phyloP scores from a whole-genome alignment of 768 basidiomycete species.

The Porpolomopsis calyptriformis region DNA sequence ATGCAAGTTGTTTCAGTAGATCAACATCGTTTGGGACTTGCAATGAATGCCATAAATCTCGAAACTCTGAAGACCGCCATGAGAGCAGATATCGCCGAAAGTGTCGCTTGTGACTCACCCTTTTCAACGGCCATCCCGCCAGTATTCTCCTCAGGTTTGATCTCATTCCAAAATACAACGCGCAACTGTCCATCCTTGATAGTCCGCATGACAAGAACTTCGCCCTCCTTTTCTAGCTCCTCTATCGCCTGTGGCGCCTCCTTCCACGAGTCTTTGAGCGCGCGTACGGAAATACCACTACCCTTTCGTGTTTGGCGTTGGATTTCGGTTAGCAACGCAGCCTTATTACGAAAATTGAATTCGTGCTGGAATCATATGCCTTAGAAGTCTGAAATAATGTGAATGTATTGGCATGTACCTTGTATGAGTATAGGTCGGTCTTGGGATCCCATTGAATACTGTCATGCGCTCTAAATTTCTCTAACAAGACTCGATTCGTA shows the following conservation, averaged over 20 bases:
- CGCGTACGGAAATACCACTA: constrained; percentile 74
- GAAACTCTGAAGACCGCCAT: constrained; percentile 51
- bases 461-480: constrained; percentile 77
- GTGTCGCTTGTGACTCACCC: constrained; percentile 34
- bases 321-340: constrained; percentile 73
- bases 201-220: constrained; percentile 80
- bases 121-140: constrained; percentile 70
- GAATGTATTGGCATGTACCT: constrained; percentile 36
- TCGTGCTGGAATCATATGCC: constrained; percentile 48
- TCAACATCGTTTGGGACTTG: constrained; percentile 83
- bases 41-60: constrained; percentile 76
- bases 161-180: constrained; percentile 87
- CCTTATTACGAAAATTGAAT: constrained; percentile 76
- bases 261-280: constrained; percentile 86
- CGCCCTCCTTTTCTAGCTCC: constrained; percentile 82
- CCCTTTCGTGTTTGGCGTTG: constrained; percentile 77
- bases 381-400: constrained; percentile 2
- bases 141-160: constrained; percentile 62
- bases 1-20: constrained; percentile 63
- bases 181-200: constrained; percentile 72
- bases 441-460: constrained; percentile 70
- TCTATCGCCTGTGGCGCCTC: constrained; percentile 76
- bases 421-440: constrained; percentile 80
- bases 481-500: constrained; percentile 56
- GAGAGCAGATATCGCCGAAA: neutral